Base-by-base conservation (phyloP, 2,329 filamentous ascomycete genomes). In the Scedosporium apiospermum region DNA sequence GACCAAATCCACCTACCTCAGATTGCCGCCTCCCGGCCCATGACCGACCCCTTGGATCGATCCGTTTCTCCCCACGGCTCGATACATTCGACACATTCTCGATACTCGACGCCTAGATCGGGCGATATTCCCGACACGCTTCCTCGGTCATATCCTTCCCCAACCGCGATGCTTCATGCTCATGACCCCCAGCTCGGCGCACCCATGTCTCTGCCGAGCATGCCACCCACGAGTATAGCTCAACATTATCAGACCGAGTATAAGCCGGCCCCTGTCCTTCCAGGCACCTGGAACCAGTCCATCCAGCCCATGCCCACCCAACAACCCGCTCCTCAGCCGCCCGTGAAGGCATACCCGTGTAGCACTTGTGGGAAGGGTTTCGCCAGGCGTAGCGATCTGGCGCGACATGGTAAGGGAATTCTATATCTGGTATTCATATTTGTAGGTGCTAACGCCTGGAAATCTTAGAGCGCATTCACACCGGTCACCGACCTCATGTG, bases 291-390 rank as follows among this genome's bases (percentile, higher is more conserved):
- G 63, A 53, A 30, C 23, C 64, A 65, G 34, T 41, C 63, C 75
- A 70, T 58, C 38, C 55, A 58, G 53, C 51, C 53, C 18, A 58
- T 62, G 42, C 42, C 53, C 9, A 26, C 51, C 66, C 67, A 63
- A 62, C 65, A 67, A 41, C 70, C 71, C 57, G 73, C 72, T 61
- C 72, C 70, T 5, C 72, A 75, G 60, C 73, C 74, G 18, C 75
- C 79, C 1, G 69, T 74, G 10, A 85, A 97, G 76, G 87, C 90
- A 1, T 97, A 95, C 71, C 88, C 91, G 23, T 99, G 95, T 77
- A 89, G 87, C 66, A 93, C 89, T 3, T 99, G 95, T 74, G 84
- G 83, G 63, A 98, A 98, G 76, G 89, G 89, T 26, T 99, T 99
- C 73, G 95, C 95, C 61, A 82, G 95, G 70, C 84, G 95, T 67